Evolutionary conservation across 495 filamentous ascomycete genomes (phyloP), one percentile per base, ranked within the genome.

Genomic region (Friedmanniomyces simplex): DNA sequence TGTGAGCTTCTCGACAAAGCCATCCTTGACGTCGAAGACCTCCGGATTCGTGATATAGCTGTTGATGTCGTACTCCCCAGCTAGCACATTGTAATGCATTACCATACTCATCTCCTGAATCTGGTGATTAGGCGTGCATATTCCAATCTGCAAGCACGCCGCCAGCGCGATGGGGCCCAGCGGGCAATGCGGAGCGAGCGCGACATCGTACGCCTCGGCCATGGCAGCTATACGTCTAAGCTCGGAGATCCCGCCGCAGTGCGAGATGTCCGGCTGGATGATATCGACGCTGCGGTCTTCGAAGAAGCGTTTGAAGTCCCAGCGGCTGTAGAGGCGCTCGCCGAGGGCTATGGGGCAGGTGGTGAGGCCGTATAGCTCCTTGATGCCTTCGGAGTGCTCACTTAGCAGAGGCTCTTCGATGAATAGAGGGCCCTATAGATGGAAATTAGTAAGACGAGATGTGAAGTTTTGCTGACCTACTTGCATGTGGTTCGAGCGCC

Each of bases 41-140:
- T 74, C 73, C 0, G 77, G 71, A 65, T 88, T 79, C 57, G 77
- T 79, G 6, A 83, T 73, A 62, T 89, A 91, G 56, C 75, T 87
- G 0, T 73, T 77, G 43, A 89, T 73, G 68, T 90, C 85, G 53
- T 77, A 77, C 42, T 79, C 73, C 8, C 84, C 82, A 10, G 69
- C 78, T 8, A 20, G 18, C 18, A 72, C 72, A 62, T 89, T 89
- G 66, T 90, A 90, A 69, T 91, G 87, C 52, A 91, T 89, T 0
- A 84, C 86, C 49, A 87, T 61, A 53, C 80, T 82, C 86, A 89
- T 89, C 73, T 91, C 86, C 68, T 88, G 87, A 50, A 91, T 89
- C 32, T 76, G 81, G 66, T 88, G 88, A 65, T 91, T 89, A 1
- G 84, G 73, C 30, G 74, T 81, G 12, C 72, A 68, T 34, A 83